Percentiles rank a stretch among this genome's conserved stretches.
These are phyloP conservation scores for Pontederia paniculata DNA, from an alignment of 176 grass and related monocot species.

Conservation along the genomic window DNA sequence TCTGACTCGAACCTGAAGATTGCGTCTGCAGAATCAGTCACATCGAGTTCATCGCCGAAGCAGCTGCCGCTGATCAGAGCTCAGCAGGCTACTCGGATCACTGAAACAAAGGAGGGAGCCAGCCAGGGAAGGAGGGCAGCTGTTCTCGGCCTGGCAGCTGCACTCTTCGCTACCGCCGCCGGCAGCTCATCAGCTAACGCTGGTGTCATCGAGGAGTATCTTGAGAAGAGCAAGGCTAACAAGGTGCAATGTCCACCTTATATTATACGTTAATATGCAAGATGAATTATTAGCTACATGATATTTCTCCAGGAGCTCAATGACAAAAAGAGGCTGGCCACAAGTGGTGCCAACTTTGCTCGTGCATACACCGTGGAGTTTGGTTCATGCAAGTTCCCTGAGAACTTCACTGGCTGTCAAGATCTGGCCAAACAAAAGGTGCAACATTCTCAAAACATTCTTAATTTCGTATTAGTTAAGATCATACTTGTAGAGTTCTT, in stretches of 20 bases:
- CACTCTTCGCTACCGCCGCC: conserved; percentile 33
- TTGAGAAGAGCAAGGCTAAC: conserved; percentile 96
- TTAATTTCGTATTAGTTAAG: too few species aligned
- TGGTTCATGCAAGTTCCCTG: conserved; percentile 80
- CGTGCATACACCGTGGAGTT: conserved; percentile 91
- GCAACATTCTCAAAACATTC: background rate
- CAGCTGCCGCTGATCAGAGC: conserved; percentile 18
- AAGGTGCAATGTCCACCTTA: too few species aligned
- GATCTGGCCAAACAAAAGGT: conserved; percentile 99
- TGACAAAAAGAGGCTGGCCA: conserved; percentile 87
- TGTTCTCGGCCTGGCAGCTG: conserved; percentile 62
- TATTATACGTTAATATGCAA: too few species aligned
- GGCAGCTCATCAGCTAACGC: conserved; percentile 39
- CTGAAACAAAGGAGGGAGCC: background rate
- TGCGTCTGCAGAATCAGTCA: conserved; percentile 10
- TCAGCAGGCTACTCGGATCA: conserved; percentile 13
- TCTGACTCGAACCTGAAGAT: conserved; percentile 17
- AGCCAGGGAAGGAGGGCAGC: conserved; percentile 47
- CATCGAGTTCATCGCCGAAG: background rate
- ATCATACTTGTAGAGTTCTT: background rate
- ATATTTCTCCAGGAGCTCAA: conserved; percentile 82
- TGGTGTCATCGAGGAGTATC: conserved; percentile 72
- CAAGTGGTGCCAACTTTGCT: conserved; percentile 70
- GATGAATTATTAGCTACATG: too few species aligned
- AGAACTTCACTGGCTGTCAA: conserved; percentile 98